Evolutionary conservation across 345 rosid species (phyloP), one percentile per base, ranked within the genome.

Genomic region (Pugionium cornutum): DNA sequence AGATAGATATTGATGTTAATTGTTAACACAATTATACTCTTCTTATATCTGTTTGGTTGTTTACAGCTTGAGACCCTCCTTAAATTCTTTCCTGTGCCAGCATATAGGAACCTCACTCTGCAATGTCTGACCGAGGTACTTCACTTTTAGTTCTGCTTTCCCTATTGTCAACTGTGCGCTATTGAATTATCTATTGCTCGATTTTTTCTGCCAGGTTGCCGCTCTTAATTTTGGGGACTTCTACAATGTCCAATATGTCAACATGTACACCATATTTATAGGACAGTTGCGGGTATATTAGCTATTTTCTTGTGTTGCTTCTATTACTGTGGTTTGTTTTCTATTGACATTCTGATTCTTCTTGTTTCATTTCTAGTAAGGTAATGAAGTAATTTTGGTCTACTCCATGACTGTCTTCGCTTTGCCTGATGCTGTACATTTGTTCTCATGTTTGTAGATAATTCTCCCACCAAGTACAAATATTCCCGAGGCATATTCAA

Each of bases 51-150:
- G 34, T 60, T 32, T 4, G 59, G 59, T 71, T 53, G 66, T 58
- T 66, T 78, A 58, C 78, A 95, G 99, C 86, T 95, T 73, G 96
- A 89, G 79, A 95, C 98, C 42, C 99, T 95, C 44, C 77, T 87
- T 61, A 95, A 95, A 49, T 86, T 91, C 70, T 95, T 95, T 58
- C 96, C 83, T 4, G 49, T 83, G 58, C 86, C 86, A 68, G 77
- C 89, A 9, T 91, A 87, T 81, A 84, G 95, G 76, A 95, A 91
- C 77, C 98, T 95, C 48, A 89, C 98, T 1, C 85, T 95, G 33
- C 99, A 95, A 64, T 95, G 99, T 75, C 78, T 95, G 68, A 91
- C 98, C 5, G 99, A 91, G 98, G 99, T 95, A 77, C 4, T 2
- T 40, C 26, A 27, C 46, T 42, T 26, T 18, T 67, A 26, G 25